Percentiles rank a stretch among this genome's conserved stretches.
Evolutionary conservation across 225 moss, liverwort and hornwort species (phyloP).

Genomic region (Marchantia polymorpha): DNA sequence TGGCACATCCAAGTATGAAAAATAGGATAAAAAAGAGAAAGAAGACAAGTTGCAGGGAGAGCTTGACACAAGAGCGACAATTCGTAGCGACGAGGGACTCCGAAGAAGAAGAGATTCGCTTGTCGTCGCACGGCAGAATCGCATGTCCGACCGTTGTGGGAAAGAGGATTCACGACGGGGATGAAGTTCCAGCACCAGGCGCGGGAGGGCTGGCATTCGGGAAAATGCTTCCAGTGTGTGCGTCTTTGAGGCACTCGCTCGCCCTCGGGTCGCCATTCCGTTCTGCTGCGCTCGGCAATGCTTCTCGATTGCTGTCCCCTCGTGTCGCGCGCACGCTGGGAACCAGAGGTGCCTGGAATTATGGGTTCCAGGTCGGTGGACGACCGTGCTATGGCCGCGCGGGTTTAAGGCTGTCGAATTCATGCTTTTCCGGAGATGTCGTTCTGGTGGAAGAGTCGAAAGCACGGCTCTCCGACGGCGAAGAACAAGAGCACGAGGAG

Average conservation of each 20-base stretch:
- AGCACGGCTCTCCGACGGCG: not conserved
- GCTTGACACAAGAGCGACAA: too few species aligned
- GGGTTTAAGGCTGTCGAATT: not conserved
- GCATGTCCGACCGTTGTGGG: too few species aligned
- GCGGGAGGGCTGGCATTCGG: too few species aligned
- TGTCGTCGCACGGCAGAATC: too few species aligned
- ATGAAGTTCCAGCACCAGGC: too few species aligned
- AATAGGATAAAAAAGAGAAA: too few species aligned
- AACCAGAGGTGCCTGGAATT: not conserved
- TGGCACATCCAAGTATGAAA: too few species aligned
- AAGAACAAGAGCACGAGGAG: not conserved
- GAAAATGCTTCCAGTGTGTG: slow-evolving; percentile 1
- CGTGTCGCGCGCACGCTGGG: not conserved
- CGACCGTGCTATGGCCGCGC: not conserved
- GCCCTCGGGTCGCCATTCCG: not conserved
- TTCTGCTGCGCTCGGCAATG: not conserved
- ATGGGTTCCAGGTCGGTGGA: not conserved
- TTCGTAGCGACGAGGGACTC: too few species aligned
- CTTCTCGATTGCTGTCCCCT: not conserved
- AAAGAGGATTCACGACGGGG: too few species aligned
- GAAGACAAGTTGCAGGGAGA: too few species aligned
- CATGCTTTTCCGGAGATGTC: not conserved
- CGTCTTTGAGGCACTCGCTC: slow-evolving; percentile 2
- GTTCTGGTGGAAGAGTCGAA: not conserved
- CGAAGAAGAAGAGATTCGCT: too few species aligned